A percentile compares a stretch with the other conserved stretches of the same genome.
phyloP scores from a whole-genome alignment of 2,329 filamentous ascomycete species.

The Fusarium abutilonis region DNA sequence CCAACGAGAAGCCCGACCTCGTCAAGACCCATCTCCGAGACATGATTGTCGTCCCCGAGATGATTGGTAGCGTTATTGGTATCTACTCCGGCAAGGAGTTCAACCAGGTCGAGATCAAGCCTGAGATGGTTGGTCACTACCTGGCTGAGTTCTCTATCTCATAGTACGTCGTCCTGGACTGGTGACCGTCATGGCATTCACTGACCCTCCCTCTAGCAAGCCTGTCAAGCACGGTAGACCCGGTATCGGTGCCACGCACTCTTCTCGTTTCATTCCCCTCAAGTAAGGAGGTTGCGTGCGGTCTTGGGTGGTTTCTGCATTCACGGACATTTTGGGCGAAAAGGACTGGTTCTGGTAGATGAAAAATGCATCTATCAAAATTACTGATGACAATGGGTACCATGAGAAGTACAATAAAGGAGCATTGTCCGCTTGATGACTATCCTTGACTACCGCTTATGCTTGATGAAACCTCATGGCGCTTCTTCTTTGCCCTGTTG shows the following conservation, averaged over 20 bases:
- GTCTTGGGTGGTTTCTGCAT: slow-evolving; percentile 65
- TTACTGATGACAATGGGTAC: slow-evolving; percentile 58
- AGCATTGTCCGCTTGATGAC: slow-evolving; percentile 52
- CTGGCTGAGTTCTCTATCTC: slow-evolving; percentile 99
- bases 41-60: slow-evolving; percentile 99
- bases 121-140: slow-evolving; percentile 99
- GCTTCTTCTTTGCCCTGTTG: neutral
- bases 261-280: slow-evolving; percentile 99
- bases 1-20: slow-evolving; percentile 99
- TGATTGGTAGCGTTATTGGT: slow-evolving; percentile 98
- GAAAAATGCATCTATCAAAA: slow-evolving; percentile 56
- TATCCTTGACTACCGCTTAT: slow-evolving; percentile 38
- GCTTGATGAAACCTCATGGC: slow-evolving; percentile 13
- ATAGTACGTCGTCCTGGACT: slow-evolving; percentile 76
- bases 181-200: neutral
- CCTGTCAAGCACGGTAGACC: slow-evolving; percentile 99
- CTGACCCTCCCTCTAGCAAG: slow-evolving; percentile 76
- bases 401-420: slow-evolving; percentile 57
- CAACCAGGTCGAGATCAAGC: slow-evolving; percentile 99
- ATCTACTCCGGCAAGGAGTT: slow-evolving; percentile 99
- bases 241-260: slow-evolving; percentile 99
- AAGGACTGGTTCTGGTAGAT: slow-evolving; percentile 65
- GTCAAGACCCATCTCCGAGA: slow-evolving; percentile 99
- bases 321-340: slow-evolving; percentile 67
- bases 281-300: slow-evolving; percentile 81